Evolutionary conservation across 176 grass and related monocot species (phyloP).

Genomic region (Oryza glaberrima): DNA sequence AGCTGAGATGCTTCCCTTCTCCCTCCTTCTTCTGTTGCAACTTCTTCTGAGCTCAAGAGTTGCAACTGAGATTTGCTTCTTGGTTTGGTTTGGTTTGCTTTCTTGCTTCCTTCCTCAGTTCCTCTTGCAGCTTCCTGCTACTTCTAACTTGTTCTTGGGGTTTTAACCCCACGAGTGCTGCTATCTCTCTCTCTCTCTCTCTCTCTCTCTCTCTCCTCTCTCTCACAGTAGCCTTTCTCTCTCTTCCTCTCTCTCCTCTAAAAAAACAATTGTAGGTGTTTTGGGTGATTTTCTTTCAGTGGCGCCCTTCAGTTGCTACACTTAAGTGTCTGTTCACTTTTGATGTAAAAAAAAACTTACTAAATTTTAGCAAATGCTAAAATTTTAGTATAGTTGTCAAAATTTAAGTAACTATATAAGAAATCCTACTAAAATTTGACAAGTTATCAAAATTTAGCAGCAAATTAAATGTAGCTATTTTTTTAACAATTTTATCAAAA

Average conservation of each 20-base stretch:
- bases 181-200: background rate
- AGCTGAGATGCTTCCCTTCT: background rate
- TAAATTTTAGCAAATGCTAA: too few relatives aligned
- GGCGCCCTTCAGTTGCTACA: background rate
- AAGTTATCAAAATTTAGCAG: too few relatives aligned
- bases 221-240: background rate
- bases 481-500: too few relatives aligned
- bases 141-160: conserved; percentile 60
- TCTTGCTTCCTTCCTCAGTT: background rate
- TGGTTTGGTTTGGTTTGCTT: background rate
- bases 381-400: too few relatives aligned
- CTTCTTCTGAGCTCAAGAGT: background rate
- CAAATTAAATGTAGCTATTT: too few relatives aligned
- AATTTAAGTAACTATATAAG: too few relatives aligned
- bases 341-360: too few relatives aligned
- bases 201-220: conserved; percentile 10
- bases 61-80: conserved; percentile 1
- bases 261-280: background rate
- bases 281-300: conserved; percentile 37
- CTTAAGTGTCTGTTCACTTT: too few relatives aligned
- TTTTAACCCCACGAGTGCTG: conserved; percentile 81
- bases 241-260: background rate
- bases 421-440: too few relatives aligned
- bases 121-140: conserved; percentile 30
- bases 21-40: conserved; percentile 4